Base-by-base conservation (phyloP, 83 land plant species). In the Isoetes engelmannii region DNA sequence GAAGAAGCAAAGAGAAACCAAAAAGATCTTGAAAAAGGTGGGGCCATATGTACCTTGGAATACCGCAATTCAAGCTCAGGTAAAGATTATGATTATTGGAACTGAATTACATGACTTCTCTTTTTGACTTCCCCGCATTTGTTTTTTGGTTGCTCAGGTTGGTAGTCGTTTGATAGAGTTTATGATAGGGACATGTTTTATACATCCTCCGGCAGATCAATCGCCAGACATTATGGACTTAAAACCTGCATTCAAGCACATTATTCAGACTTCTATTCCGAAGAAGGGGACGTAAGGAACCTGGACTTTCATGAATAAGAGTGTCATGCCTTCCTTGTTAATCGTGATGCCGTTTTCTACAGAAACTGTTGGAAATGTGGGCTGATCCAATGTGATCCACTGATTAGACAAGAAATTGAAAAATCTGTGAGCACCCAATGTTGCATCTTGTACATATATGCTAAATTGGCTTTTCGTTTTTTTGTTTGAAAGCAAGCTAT, bases 351-450 rank as follows among this genome's bases (percentile, higher is more conserved):
- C 37, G 2, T 28, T 28, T 28, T 28, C 64, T 64, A 4, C 67
- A 64, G 67, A 9, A 9, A 41, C 10, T 9, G 18, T 1, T 47
- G 88, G 84, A 81, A 79, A 53, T 86, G 72, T 73, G 98, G 98
- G 43, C 85, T 90, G 18, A 94, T 94, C 70, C 85, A 90, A 78
- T 94, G 97, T 75, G 97, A 94, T 67, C 84, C 88, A 42, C 67
- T 88, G 41, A 84, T 94, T 49, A 74, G 61, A 19, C 72, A 78
- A 66, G 96, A 88, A 44, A 65, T 94, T 7, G 97, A 90, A 56
- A 90, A 82, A 74, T 84, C 88, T 79, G 96, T 94, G 75, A 68
- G 85, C 76, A 55, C 48, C 42, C 57, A 63, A 46, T 76, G 45
- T 48, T 68, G 69, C 49, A 70, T 58, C 79, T 51, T 15, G 41